These are phyloP conservation scores for Taxawa tesnikishii DNA, from an alignment of 2,329 filamentous ascomycete genomes.

Conservation along the genomic window DNA sequence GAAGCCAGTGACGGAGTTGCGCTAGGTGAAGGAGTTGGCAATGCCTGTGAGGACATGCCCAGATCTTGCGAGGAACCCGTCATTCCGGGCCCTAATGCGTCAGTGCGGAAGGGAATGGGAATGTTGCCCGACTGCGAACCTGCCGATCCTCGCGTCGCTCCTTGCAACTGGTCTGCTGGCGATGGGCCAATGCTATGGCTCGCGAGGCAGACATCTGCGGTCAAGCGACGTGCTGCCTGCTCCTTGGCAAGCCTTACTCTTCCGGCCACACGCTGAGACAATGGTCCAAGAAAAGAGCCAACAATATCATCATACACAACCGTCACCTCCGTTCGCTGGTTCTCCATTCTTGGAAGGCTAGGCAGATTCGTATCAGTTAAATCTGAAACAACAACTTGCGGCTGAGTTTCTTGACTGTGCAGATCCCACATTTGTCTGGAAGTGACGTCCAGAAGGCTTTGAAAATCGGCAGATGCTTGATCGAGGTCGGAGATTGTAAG, in stretches of 20 bases:
- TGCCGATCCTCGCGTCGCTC: slow-evolving; percentile 8
- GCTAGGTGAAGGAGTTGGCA: slow-evolving; percentile 18
- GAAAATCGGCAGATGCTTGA: slow-evolving; percentile 6
- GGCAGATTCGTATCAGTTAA: slow-evolving; percentile 3
- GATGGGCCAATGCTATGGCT: slow-evolving; percentile 12
- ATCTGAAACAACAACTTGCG: slow-evolving; percentile 2
- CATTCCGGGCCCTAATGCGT: too few species aligned
- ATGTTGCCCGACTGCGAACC: too few species aligned
- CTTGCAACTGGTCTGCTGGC: not conserved
- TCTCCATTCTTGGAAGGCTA: slow-evolving; percentile 2
- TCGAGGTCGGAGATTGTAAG: slow-evolving; percentile 9
- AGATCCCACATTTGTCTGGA: not conserved
- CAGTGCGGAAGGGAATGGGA: too few species aligned
- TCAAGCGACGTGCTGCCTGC: slow-evolving; percentile 14
- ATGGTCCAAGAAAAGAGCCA: slow-evolving; percentile 13
- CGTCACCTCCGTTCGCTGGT: slow-evolving; percentile 1
- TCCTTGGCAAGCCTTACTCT: slow-evolving; percentile 19
- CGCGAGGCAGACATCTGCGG: slow-evolving; percentile 25
- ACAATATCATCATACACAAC: slow-evolving; percentile 13
- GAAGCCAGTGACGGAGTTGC: slow-evolving; percentile 16
- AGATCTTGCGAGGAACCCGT: too few species aligned
- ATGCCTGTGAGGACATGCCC: too few species aligned
- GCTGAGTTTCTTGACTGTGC: not conserved
- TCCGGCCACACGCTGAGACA: slow-evolving; percentile 12
- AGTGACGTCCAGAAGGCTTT: slow-evolving; percentile 3